Base-by-base conservation (phyloP, 306 rosid species). In the Sphenostylis stenocarpa region DNA sequence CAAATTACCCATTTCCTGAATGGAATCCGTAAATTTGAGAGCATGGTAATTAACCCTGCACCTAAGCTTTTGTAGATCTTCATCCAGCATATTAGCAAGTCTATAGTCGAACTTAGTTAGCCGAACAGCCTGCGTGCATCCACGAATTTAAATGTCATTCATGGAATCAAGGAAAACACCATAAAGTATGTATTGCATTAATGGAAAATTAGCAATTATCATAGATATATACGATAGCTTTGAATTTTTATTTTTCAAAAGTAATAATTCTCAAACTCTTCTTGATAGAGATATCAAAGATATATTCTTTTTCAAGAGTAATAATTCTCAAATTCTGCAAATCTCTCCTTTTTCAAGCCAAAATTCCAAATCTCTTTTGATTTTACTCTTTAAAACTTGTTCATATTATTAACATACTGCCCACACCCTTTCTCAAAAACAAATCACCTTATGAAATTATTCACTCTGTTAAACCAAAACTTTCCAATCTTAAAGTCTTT, bases 31-130 rank as follows among this genome's bases (percentile, higher is more conserved):
- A 84, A 90, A 94, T 81, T 83, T 84, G 76, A 94, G 89, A 73
- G 96, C 91, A 67, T 92, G 96, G 86, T 91, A 94, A 80, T 94
- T 94, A 28, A 84, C 96, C 63, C 98, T 84, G 68, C 98, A 94
- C 81, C 98, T 86, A 65, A 94, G 85, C 86, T 72, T 94, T 52
- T 94, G 98, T 38, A 94, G 85, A 53, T 89, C 80, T 45, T 80
- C 77, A 45, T 84, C 85, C 88, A 94, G 49, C 84, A 20, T 84
- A 82, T 90, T 94, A 49, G 98, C 84, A 79, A 94, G 98, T 81
- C 98, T 90, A 65, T 90, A 94, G 86, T 94, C 98, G 82, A 89
- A 94, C 85, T 94, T 94, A 3, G 92, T 85, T 67, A 94, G 94
- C 81, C 72, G 93, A 73, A 92, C 90, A 86, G 70, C 97, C 98